Evolutionary conservation across 2,329 filamentous ascomycete species (phyloP), one percentile per base, ranked within the genome.

Genomic region (Pestalotiopsis sp.): DNA sequence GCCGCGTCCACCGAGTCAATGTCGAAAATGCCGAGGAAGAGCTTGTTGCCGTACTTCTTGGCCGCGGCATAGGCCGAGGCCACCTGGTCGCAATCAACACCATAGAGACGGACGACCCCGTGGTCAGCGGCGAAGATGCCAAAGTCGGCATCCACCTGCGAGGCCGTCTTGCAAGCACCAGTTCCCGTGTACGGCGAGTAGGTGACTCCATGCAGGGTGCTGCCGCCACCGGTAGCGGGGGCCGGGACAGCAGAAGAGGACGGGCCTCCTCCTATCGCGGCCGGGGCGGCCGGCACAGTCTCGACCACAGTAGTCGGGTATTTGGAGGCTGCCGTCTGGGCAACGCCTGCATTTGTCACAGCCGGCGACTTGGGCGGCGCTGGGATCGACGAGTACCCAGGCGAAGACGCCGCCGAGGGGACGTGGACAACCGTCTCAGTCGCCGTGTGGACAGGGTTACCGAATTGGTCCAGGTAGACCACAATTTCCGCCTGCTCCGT

Each of bases 21-120:
- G 72, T 93, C 84, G 80, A 87, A 95, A 69, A 96, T 85, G 66
- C 93, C 94, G 13, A 91, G 86, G 79, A 97, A 92, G 40, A 97
- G 81, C 78, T 90, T 91, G 78, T 93, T 86, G 62, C 86, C 86
- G 74, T 89, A 85, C n/a, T 84, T 79, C 74, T 88, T 88, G 49
- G 90, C 91, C 9, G 91, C 90, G 12, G 84, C 80, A 40, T 92
- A 82, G 20, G 92, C 87, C 14, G 85, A 88, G 2, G 84, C 78
- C 52, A 93, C 86, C 78, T 95, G 92, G 75, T 93, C 83, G 79
- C 94, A 97, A 79, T 94, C 93, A 68, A 90, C 89, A 66, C 93
- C 94, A 77, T 97, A 97, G 76, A 93, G 87, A 65, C 94, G 92
- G 67, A 97, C 83, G 45, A 90, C 79, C 20, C 84, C 84, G 80